These are phyloP conservation scores for Chamaecyparis obtusa DNA, from an alignment of 75 land plant species.

Conservation along the genomic window DNA sequence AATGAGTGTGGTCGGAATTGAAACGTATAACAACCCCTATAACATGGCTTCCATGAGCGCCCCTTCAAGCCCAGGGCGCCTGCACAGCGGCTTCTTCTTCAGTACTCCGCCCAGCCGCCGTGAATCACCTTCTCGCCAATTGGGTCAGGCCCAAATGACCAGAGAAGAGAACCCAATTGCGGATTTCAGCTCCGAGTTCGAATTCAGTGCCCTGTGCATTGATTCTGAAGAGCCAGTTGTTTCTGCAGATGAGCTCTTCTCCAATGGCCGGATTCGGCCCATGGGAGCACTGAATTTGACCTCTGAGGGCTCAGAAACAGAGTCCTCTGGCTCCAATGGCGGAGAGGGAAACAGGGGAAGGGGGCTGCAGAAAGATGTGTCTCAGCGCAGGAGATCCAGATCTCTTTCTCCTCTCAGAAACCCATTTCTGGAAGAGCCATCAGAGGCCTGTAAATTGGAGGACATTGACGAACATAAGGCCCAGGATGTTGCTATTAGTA, in stretches of 20 bases:
- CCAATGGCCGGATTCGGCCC: conserved; percentile 88
- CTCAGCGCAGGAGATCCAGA: conserved; percentile 24
- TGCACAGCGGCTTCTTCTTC: conserved; percentile 43
- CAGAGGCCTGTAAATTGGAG: conserved; percentile 13
- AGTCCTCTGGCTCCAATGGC: background rate
- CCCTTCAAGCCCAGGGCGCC: conserved; percentile 77
- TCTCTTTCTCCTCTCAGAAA: conserved; percentile 46
- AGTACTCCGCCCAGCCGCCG: conserved; percentile 64
- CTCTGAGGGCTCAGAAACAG: background rate
- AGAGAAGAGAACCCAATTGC: background rate
- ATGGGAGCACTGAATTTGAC: conserved; percentile 18
- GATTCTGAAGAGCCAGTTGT: conserved; percentile 19
- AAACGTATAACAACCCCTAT: background rate
- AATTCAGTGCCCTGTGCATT: background rate
- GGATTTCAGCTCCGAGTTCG: background rate
- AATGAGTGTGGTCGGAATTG: background rate
- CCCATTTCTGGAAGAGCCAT: conserved; percentile 13
- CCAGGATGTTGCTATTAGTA: background rate
- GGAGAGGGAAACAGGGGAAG: background rate
- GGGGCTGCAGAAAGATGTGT: background rate
- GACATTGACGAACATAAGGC: background rate
- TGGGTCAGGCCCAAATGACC: no score
- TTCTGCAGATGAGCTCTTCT: conserved; percentile 88
- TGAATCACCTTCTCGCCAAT: conserved; percentile 26
- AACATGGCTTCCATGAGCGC: conserved; percentile 74